Base-by-base conservation (phyloP, 192 early-diverging fungal genomes). In the Backusella tarrabulga region DNA sequence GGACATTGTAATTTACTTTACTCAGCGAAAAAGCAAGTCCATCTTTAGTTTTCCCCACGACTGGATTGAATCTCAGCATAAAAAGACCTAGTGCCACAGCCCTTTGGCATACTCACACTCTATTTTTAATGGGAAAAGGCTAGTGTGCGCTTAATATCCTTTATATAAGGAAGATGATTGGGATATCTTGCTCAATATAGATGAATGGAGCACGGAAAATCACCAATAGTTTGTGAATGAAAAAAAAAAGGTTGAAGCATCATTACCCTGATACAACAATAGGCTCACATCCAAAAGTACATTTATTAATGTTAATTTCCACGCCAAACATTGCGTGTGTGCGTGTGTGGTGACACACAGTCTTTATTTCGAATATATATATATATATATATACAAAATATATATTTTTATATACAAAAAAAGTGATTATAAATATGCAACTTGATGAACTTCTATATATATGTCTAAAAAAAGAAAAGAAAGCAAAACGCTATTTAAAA, bases 21-120 rank as follows among this genome's bases (percentile, higher is more conserved):
- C 67, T 35, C 67, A 68, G 29, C 29, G 35, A 68, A 34, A 68
- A 35, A 68, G 29, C 67, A 68, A 34, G 67, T 63, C 56, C 56
- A 63, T 63, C 56, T 14, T 29, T 63, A 26, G 56, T 63, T 63
- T 63, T 63, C 56, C 56, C 56, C 56, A 63, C 56, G 56, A 63
- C 23, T 63, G 56, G 4, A 29, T 63, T 63, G 29, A 32, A 63
- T 63, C 56, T 63, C 56, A 63, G 23, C 26, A 63, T 21, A 1
- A 6, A 5, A n/a, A 6, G 3, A 17, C 14, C 42, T 11, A 12
- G 15, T 44, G 19, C 1, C 19, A 50, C 46, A 50, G 32, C 32
- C 46, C 46, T 50, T 40, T 40, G 38, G 46, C 19, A 19, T 50
- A 50, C 46, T 50, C 46, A 50, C 46, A 50, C 5, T 7, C 17